A percentile compares a stretch with the other conserved stretches of the same genome.
Evolutionary conservation across 352 stramenopile species (phyloP).

Genomic region (Bremia lactucae): DNA sequence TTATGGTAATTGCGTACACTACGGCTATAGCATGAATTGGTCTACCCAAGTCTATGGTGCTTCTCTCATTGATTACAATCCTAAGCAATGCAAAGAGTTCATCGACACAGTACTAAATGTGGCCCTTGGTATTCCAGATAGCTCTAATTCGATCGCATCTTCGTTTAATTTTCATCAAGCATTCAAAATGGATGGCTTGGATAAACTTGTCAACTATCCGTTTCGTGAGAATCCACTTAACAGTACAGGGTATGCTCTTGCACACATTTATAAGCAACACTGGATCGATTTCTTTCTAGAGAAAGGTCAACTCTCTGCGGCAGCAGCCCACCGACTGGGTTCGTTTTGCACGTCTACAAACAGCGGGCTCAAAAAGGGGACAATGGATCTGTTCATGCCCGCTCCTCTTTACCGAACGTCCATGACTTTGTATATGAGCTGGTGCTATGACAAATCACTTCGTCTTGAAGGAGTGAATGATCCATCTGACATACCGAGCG

Average conservation of each 20-base stretch:
- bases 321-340: constrained; percentile 2
- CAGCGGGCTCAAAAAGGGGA: constrained; percentile 9
- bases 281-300: constrained; percentile 19
- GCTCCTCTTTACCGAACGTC: constrained; percentile 11
- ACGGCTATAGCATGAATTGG: constrained; percentile 23
- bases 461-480: constrained; percentile 6
- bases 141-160: neutral
- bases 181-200: constrained; percentile 4
- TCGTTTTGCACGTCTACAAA: constrained; percentile 1
- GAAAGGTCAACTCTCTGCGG: neutral
- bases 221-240: constrained; percentile 11
- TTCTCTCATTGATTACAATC: constrained; percentile 15
- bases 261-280: constrained; percentile 2
- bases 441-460: constrained; percentile 13
- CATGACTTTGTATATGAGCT: constrained; percentile 13
- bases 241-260: constrained; percentile 9
- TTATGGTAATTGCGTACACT: constrained; percentile 16
- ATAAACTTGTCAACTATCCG: constrained; percentile 14
- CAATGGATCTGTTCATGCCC: constrained; percentile 4
- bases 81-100: neutral
- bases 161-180: neutral
- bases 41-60: constrained; percentile 13
- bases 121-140: constrained; percentile 6
- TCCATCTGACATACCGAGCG: too few species aligned
- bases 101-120: constrained; percentile 4